Evolutionary conservation across 2,329 filamentous ascomycete genomes (phyloP).

Genomic region (Clarireedia hainanense): DNA sequence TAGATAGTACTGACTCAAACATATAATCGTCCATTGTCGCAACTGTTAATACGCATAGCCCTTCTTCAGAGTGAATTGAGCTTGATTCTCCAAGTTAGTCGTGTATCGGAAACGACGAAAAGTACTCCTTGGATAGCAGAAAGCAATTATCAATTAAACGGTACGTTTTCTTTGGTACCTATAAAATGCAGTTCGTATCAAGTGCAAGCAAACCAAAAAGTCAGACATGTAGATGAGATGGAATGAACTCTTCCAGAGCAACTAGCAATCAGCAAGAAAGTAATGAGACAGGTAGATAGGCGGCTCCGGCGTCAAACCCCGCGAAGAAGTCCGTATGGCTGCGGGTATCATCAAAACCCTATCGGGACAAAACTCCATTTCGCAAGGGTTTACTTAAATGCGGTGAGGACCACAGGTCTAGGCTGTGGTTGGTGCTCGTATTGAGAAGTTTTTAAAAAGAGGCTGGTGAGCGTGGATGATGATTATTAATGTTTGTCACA

Average conservation of each 20-base stretch:
- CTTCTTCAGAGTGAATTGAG: neutral
- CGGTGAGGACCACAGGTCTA: slow-evolving; percentile 8
- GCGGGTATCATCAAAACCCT: neutral
- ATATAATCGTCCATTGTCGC: slow-evolving; percentile 30
- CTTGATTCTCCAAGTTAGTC: too few species aligned
- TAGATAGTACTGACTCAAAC: slow-evolving; percentile 19
- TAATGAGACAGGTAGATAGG: neutral
- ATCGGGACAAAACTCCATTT: neutral
- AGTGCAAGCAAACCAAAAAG: neutral
- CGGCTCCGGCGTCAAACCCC: neutral
- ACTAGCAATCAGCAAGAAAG: too few species aligned
- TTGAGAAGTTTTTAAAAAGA: neutral
- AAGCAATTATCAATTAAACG: too few species aligned
- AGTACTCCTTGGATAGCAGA: too few species aligned
- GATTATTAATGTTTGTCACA: neutral
- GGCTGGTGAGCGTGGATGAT: slow-evolving; percentile 3
- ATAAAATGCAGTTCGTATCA: too few species aligned
- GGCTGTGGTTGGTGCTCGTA: neutral
- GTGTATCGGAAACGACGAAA: too few species aligned
- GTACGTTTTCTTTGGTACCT: too few species aligned
- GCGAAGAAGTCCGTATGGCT: neutral
- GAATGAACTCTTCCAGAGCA: neutral
- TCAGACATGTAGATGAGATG: neutral
- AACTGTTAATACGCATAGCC: neutral
- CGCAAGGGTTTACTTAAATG: neutral